Evolutionary conservation across 371 early-diverging fungal species (phyloP), one percentile per base, ranked within the genome.

Genomic region (Lichtheimia ornata): DNA sequence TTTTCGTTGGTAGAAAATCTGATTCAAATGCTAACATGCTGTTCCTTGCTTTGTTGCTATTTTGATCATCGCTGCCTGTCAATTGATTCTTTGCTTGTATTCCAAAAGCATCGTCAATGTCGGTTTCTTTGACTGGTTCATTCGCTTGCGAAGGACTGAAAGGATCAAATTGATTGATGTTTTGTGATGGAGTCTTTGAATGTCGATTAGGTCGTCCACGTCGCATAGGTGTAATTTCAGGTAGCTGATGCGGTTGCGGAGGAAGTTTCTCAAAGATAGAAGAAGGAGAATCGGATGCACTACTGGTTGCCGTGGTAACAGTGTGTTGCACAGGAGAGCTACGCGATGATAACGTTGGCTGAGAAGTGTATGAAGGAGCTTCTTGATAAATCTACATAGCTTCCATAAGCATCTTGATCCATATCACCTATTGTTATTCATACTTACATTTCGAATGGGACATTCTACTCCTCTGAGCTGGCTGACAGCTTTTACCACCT

Each of bases 221-320:
- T 17, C 91, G 81, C 91, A 91, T 91, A 4, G 91, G 90, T 35
- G 79, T 81, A 49, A 89, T 85, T 22, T 61, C 65, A 17, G 71
- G 78, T 18, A 77, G 57, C 59, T 76, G 81, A 53, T 79, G 77
- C 15, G 79, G 73, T 55, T 65, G 68, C 17, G 60, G 58, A 27
- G 79, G 65, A 9, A 73, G 58, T n/a, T 68, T 68, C 59, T 74
- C 75, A 60, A 77, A 81, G 20, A 84, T 74, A 27, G 76, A 63
- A 13, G 53, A 30, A 14, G 68, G 64, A 28, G 20, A 30, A 17
- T 18, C 28, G 6, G 22, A 15, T 15, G 55, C 35, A 35, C 17
- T 47, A n/a, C 47, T 47, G n/a, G 47, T 17, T 47, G 47, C 9
- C 2, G 11, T 35, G 35, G 35, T 35, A 9, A 35, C 35, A 14